Conservation (phyloP, 2,329 filamentous ascomycete genomes). For the Ramularia endophylla region DNA sequence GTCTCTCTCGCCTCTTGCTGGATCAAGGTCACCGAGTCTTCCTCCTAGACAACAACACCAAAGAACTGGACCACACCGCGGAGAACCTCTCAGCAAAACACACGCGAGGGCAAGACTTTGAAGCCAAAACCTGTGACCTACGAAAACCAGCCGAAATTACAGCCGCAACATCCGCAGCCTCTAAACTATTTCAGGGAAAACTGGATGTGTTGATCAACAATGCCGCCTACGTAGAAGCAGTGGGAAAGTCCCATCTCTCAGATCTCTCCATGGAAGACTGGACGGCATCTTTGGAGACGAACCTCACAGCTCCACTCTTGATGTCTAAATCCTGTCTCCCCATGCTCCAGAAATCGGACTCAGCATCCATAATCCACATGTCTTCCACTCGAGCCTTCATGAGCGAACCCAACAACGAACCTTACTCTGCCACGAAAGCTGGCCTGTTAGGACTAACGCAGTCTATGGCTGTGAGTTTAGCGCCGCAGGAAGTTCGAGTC, state of each 20-base stretch:
- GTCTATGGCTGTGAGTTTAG: constrained; percentile 43
- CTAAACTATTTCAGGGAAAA: constrained; percentile 31
- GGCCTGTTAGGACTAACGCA: constrained; percentile 47
- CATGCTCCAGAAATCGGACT: constrained; percentile 18
- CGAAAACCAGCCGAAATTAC: constrained; percentile 28
- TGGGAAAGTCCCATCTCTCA: constrained; percentile 27
- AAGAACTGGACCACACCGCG: constrained; percentile 35
- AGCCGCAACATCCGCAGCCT: constrained; percentile 26
- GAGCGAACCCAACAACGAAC: constrained; percentile 46
- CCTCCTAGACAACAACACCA: constrained; percentile 34
- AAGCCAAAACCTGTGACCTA: constrained; percentile 19
- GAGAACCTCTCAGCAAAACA: constrained; percentile 20
- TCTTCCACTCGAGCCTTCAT: constrained; percentile 47
- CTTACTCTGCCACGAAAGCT: constrained; percentile 47
- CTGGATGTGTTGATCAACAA: constrained; percentile 41
- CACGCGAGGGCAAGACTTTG: constrained; percentile 17
- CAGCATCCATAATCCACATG: constrained; percentile 39
- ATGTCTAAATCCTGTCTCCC: constrained; percentile 25
- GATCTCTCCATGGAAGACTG: constrained; percentile 35
- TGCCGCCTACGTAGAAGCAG: constrained; percentile 35
- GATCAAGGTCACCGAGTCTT: constrained; percentile 37
- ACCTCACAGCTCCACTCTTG: constrained; percentile 34
- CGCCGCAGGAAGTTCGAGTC: constrained; percentile 39
- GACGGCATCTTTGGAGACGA: constrained; percentile 33
- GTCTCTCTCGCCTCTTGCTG: constrained; percentile 34